These are phyloP conservation scores for Prototheca stagnorum DNA, from an alignment of 163 green algal species.

Conservation along the genomic window DNA sequence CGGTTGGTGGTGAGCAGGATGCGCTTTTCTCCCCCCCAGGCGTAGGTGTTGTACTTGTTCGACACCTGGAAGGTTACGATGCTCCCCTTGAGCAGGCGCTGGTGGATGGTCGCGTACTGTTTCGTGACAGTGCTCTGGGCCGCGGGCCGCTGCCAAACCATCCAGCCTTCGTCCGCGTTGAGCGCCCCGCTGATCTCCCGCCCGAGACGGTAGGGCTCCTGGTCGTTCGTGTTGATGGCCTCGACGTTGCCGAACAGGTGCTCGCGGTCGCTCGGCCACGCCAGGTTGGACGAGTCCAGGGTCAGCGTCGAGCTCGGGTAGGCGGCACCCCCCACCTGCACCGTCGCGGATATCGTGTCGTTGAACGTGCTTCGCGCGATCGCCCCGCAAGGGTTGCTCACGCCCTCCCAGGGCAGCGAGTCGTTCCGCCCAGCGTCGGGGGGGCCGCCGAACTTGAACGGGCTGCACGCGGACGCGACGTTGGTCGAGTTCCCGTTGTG, in stretches of 20 bases:
- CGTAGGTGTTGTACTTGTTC: slow-evolving; percentile 84
- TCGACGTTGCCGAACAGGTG: slow-evolving; percentile 28
- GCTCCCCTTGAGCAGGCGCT: slow-evolving; percentile 16
- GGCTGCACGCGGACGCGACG: slow-evolving; percentile 25
- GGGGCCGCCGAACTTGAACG: slow-evolving; percentile 27
- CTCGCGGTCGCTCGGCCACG: slow-evolving; percentile 29
- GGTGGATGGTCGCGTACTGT: slow-evolving; percentile 28
- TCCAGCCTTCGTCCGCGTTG: slow-evolving; percentile 33
- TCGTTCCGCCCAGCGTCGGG: slow-evolving; percentile 4
- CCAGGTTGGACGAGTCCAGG: slow-evolving; percentile 25
- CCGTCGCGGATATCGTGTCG: slow-evolving; percentile 51
- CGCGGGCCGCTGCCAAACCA: slow-evolving; percentile 42
- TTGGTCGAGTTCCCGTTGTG: slow-evolving; percentile 5
- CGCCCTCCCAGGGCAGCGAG: neutral
- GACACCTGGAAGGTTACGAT: slow-evolving; percentile 9
- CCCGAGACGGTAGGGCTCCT: slow-evolving; percentile 18
- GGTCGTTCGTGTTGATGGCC: slow-evolving; percentile 32
- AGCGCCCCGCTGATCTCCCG: slow-evolving; percentile 15
- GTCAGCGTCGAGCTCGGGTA: neutral
- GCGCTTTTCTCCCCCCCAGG: slow-evolving; percentile 26
- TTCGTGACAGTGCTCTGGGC: slow-evolving; percentile 22
- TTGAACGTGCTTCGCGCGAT: slow-evolving; percentile 90
- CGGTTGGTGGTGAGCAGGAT: slow-evolving; percentile 58
- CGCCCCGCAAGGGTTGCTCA: slow-evolving; percentile 84
- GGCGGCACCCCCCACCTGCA: neutral